phyloP scores from a whole-genome alignment of 2,329 filamentous ascomycete species.

The Hortaea sp. region DNA sequence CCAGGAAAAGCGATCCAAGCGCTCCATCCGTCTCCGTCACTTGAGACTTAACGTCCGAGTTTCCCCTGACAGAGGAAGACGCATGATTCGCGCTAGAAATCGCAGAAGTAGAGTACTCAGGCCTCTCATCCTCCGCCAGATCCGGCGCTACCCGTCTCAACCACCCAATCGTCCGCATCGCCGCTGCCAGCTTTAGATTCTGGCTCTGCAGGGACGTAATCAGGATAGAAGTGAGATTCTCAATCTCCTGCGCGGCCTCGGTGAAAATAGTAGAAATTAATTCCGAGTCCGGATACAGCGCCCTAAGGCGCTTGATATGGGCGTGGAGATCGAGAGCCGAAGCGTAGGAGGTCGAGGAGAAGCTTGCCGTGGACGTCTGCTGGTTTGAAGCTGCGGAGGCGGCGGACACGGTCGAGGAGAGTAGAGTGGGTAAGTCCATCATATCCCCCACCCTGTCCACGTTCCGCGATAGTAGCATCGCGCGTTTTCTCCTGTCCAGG shows the following conservation, averaged over 20 bases:
- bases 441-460: constrained; percentile 84
- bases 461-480: constrained; percentile 73
- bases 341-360: constrained; percentile 58
- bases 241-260: constrained; percentile 81
- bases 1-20: constrained; percentile 74
- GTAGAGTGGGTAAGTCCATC: constrained; percentile 75
- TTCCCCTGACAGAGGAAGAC: no score
- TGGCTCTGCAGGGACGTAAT: constrained; percentile 67
- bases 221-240: constrained; percentile 76
- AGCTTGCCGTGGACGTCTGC: constrained; percentile 32
- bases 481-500: constrained; percentile 64
- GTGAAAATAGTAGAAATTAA: constrained; percentile 61
- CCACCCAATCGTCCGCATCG: constrained; percentile 86
- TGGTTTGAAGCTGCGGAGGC: constrained; percentile 34
- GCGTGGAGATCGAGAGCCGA: constrained; percentile 83
- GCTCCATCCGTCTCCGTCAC: constrained; percentile 46
- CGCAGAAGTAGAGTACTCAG: not conserved
- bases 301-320: constrained; percentile 80
- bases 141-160: constrained; percentile 79
- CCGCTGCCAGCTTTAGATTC: constrained; percentile 75
- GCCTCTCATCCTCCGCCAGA: constrained; percentile 39
- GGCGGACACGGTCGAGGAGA: constrained; percentile 67
- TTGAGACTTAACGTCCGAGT: constrained; percentile 9
- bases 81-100: not conserved
- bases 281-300: constrained; percentile 68